Evolutionary conservation across 495 filamentous ascomycete species (phyloP).

Genomic region (Neurospora sp.): DNA sequence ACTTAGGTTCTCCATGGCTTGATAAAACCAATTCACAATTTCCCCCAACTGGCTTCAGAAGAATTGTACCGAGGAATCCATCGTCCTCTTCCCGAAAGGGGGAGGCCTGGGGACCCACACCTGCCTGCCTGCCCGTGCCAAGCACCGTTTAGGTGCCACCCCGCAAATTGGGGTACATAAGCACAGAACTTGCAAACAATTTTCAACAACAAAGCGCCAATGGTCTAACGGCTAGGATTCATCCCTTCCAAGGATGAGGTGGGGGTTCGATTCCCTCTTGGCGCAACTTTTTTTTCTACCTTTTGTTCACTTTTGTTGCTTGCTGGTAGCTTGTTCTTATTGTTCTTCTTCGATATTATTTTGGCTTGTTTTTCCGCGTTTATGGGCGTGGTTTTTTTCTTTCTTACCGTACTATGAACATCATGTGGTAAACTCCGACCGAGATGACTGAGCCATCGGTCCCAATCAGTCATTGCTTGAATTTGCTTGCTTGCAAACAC

Average conservation of each 20-base stretch:
- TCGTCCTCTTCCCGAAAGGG: background rate
- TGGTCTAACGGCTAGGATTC: background rate
- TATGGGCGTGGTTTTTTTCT: too few species aligned
- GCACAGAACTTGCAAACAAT: rapidly evolving
- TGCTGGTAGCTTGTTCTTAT: background rate
- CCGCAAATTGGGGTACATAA: background rate
- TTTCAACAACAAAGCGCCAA: background rate
- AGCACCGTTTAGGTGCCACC: too few species aligned
- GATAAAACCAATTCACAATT: too few species aligned
- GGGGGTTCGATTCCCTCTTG: slow-evolving; percentile 1
- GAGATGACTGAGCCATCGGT: background rate
- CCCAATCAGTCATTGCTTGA: background rate
- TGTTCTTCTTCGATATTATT: background rate
- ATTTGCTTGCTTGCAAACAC: too few species aligned
- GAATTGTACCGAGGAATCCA: background rate
- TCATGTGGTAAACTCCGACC: too few species aligned
- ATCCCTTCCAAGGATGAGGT: background rate
- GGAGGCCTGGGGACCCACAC: background rate
- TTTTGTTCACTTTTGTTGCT: background rate
- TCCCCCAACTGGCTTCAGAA: too few species aligned
- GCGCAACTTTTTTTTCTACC: background rate
- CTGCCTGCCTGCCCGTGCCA: background rate
- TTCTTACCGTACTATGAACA: too few species aligned
- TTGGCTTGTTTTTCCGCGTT: too few species aligned
- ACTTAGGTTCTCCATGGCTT: too few species aligned